Percentiles rank a stretch among this genome's conserved stretches.
These are phyloP conservation scores for Zalaria obscura DNA, from an alignment of 2,329 filamentous ascomycete genomes.

Conservation along the genomic window DNA sequence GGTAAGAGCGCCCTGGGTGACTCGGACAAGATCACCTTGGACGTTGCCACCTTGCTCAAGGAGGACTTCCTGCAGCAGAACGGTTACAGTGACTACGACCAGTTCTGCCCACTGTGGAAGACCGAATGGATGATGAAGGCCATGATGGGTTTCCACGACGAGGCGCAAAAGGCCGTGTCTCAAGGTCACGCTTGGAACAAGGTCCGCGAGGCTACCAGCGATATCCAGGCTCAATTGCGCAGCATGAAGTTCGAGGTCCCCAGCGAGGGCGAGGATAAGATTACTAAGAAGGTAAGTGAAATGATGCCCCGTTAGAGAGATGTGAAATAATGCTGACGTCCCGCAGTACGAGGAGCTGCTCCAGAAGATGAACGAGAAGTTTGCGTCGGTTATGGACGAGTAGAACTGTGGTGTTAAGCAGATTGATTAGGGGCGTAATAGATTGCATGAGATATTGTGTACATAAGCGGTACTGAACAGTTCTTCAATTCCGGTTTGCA, in stretches of 20 bases:
- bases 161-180: slow-evolving; percentile 85
- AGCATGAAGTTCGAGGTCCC: slow-evolving; percentile 97
- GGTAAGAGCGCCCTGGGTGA: slow-evolving; percentile 95
- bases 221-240: slow-evolving; percentile 72
- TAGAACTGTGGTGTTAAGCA: slow-evolving; percentile 30
- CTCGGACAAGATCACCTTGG: slow-evolving; percentile 94
- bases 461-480: not conserved
- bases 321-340: slow-evolving; percentile 24
- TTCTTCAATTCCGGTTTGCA: too few species aligned
- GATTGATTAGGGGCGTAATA: not conserved
- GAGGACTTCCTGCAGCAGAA: slow-evolving; percentile 99
- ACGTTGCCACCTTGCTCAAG: slow-evolving; percentile 83
- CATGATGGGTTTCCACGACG: slow-evolving; percentile 96
- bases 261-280: slow-evolving; percentile 62
- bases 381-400: slow-evolving; percentile 90
- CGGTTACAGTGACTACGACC: slow-evolving; percentile 96
- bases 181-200: slow-evolving; percentile 88
- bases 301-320: not conserved
- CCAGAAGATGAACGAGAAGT: slow-evolving; percentile 91
- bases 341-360: slow-evolving; percentile 77
- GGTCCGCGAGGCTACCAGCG: slow-evolving; percentile 77
- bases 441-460: not conserved
- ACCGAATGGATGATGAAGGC: slow-evolving; percentile 99
- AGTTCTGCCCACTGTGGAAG: slow-evolving; percentile 99
- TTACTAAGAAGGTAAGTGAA: slow-evolving; percentile 64